phyloP scores from a whole-genome alignment of 257 asterid species.

The Striga asiatica region DNA sequence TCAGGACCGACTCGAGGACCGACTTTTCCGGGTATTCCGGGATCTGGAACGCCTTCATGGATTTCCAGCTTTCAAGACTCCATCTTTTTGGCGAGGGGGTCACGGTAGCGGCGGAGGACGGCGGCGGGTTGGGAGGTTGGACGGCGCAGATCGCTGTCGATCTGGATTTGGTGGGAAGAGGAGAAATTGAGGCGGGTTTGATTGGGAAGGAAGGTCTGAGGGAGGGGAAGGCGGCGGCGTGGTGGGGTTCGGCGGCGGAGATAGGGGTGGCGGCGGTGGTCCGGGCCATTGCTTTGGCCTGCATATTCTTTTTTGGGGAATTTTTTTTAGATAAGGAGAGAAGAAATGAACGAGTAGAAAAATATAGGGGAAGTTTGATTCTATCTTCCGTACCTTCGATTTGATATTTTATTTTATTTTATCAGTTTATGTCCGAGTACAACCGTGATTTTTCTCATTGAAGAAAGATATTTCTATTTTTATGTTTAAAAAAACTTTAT shows the following conservation, averaged over 20 bases:
- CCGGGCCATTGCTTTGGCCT: constrained; percentile 21
- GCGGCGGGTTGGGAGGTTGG: constrained; percentile 23
- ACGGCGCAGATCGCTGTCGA: constrained; percentile 33
- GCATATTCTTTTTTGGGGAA: background rate
- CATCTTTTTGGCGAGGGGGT: constrained; percentile 17
- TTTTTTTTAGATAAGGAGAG: background rate
- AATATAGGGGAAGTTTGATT: too few species aligned
- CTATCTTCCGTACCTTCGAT: too few species aligned
- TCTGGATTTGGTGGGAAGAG: constrained; percentile 15
- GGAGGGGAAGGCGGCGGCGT: background rate
- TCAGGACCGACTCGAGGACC: constrained; percentile 27
- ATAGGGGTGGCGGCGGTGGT: constrained; percentile 9
- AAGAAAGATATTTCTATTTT: too few species aligned
- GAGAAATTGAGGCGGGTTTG: constrained; percentile 14
- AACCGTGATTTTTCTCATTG: too few species aligned
- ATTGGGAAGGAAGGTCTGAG: constrained; percentile 2
- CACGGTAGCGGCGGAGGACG: constrained; percentile 13
- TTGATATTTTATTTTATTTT: too few species aligned
- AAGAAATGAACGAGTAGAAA: too few species aligned
- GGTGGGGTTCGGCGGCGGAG: constrained; percentile 6
- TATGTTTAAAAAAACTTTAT: too few species aligned
- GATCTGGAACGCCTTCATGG: constrained; percentile 32
- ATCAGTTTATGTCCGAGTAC: too few species aligned
- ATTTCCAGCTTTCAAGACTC: constrained; percentile 44
- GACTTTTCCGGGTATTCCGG: constrained; percentile 39